A percentile compares a stretch with the other conserved stretches of the same genome.
phyloP scores from a whole-genome alignment of 2,329 filamentous ascomycete genomes.

The Fonsecaea pedrosoi region DNA sequence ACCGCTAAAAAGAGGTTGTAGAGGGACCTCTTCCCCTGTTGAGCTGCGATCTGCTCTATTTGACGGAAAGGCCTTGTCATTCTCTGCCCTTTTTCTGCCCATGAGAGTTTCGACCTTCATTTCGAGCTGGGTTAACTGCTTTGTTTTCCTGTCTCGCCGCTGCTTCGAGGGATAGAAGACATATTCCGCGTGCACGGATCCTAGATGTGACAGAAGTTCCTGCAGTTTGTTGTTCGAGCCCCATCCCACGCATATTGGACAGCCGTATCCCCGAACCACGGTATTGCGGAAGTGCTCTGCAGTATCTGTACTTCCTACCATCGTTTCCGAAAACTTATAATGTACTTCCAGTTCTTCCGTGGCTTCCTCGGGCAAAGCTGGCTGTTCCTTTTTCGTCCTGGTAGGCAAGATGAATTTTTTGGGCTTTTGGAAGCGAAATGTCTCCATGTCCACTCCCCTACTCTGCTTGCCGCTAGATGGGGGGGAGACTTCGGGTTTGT shows the following conservation, averaged over 20 bases:
- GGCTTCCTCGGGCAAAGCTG: not conserved
- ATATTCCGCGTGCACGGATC: slow-evolving; percentile 36
- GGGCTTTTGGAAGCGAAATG: slow-evolving; percentile 16
- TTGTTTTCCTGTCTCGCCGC: slow-evolving; percentile 13
- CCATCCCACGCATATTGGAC: slow-evolving; percentile 32
- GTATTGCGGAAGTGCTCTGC: slow-evolving; percentile 22
- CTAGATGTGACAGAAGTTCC: slow-evolving; percentile 38
- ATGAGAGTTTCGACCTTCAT: slow-evolving; percentile 30
- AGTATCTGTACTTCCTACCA: slow-evolving; percentile 1
- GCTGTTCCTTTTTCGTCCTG: slow-evolving; percentile 4
- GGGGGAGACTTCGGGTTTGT: slow-evolving; percentile 3
- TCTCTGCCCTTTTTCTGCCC: slow-evolving; percentile 19
- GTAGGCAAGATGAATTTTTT: not conserved
- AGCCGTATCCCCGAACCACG: slow-evolving; percentile 34
- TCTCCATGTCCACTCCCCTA: slow-evolving; percentile 27
- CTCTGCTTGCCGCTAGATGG: not conserved
- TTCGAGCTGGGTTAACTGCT: slow-evolving; percentile 21
- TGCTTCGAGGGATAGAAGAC: slow-evolving; percentile 32
- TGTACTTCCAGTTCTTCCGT: slow-evolving; percentile 21
- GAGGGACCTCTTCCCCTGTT: slow-evolving; percentile 18
- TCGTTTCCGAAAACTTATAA: slow-evolving; percentile 24
- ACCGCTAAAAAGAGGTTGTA: slow-evolving; percentile 4
- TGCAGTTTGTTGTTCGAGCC: slow-evolving; percentile 28
- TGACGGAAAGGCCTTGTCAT: not conserved
- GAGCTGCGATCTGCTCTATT: slow-evolving; percentile 35